Conservation (phyloP, 2,329 filamentous ascomycete genomes). For the Talaromyces verruculosus region DNA sequence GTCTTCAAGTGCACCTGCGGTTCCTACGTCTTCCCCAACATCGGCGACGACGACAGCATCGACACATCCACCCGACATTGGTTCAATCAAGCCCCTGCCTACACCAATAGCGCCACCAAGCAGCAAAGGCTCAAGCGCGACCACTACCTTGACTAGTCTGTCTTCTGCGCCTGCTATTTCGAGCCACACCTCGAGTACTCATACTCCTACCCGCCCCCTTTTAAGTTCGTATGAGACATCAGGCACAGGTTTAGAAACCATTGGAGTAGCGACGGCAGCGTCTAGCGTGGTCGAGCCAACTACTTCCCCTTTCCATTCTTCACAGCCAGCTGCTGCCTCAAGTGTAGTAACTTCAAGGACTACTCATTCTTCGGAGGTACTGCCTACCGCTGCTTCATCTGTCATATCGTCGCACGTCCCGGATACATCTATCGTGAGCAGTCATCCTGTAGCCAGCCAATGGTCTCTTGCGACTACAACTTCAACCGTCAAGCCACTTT, state of each 20-base stretch:
- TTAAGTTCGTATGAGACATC: neutral
- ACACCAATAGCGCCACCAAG: slow-evolving; percentile 7
- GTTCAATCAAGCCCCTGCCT: neutral
- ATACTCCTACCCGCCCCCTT: neutral
- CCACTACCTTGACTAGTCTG: neutral
- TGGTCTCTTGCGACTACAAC: neutral
- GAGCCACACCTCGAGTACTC: neutral
- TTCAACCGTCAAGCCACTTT: slow-evolving; percentile 1
- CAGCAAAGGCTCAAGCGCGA: neutral
- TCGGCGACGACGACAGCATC: neutral
- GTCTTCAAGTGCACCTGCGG: neutral
- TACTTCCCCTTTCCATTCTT: neutral
- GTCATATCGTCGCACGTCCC: neutral
- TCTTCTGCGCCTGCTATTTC: slow-evolving; percentile 2
- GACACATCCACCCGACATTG: neutral
- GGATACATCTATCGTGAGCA: neutral
- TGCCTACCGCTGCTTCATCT: neutral
- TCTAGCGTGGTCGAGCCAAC: neutral
- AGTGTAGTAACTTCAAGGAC: neutral
- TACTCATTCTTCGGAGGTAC: neutral
- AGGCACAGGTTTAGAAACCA: neutral
- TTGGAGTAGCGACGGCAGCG: neutral
- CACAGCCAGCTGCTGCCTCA: neutral
- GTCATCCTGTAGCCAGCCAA: neutral
- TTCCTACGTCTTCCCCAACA: neutral